Evolutionary conservation across 1,139 yeast species (phyloP).

Genomic region (Taphrina confusa): DNA sequence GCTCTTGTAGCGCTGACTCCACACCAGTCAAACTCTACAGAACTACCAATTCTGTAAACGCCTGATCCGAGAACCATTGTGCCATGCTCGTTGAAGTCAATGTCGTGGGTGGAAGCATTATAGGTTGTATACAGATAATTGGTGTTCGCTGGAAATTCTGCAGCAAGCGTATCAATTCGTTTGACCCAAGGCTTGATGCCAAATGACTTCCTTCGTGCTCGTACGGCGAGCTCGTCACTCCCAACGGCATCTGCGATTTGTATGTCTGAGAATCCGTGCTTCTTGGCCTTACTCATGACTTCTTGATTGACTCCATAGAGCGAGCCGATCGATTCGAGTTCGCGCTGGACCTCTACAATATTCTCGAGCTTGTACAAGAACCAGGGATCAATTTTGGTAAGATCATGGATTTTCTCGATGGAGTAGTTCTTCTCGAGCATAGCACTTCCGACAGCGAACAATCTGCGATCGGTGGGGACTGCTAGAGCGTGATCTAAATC

Average conservation of each 20-base stretch:
- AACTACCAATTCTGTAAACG: slow-evolving; percentile 96
- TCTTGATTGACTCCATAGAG: slow-evolving; percentile 64
- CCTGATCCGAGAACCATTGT: slow-evolving; percentile 96
- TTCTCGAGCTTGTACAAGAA: slow-evolving; percentile 88
- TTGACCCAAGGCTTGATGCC: slow-evolving; percentile 91
- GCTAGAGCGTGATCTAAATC: slow-evolving; percentile 76
- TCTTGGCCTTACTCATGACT: slow-evolving; percentile 76
- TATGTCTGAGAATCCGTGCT: slow-evolving; percentile 91
- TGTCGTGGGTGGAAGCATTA: slow-evolving; percentile 84
- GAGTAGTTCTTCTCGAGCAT: slow-evolving; percentile 83
- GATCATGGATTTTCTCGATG: slow-evolving; percentile 86
- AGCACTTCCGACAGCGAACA: slow-evolving; percentile 98
- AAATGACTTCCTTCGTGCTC: slow-evolving; percentile 71
- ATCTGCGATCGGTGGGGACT: slow-evolving; percentile 95
- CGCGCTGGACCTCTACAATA: slow-evolving; percentile 83
- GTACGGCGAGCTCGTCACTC: slow-evolving; percentile 71
- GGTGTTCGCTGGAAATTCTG: slow-evolving; percentile 97
- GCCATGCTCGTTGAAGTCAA: slow-evolving; percentile 83
- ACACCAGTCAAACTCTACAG: slow-evolving; percentile 99
- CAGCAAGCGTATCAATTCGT: slow-evolving; percentile 95
- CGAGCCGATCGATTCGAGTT: slow-evolving; percentile 65
- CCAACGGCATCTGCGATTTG: slow-evolving; percentile 81
- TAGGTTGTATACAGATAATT: slow-evolving; percentile 95
- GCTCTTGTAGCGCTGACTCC: slow-evolving; percentile 97
- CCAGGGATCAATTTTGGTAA: slow-evolving; percentile 94